phyloP scores from a whole-genome alignment of 139 green algal species.

The Bryopsis sp. region DNA sequence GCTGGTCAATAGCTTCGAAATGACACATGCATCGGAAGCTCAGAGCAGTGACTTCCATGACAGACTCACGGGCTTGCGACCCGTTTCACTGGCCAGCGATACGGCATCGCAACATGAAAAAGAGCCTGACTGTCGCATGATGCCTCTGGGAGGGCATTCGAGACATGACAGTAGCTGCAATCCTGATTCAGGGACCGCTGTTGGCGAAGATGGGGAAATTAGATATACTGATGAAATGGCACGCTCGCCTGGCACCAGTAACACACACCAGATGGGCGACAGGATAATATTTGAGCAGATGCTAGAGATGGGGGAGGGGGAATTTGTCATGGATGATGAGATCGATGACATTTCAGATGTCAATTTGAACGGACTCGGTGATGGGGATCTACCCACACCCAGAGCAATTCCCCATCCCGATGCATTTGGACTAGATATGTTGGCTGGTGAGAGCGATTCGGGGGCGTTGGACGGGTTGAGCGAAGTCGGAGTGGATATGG shows the following conservation, averaged over 20 bases:
- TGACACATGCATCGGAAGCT: neutral
- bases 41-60: neutral
- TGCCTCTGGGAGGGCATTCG: too few relatives aligned
- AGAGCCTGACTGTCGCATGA: too few relatives aligned
- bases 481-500: neutral
- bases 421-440: neutral
- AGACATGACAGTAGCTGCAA: too few relatives aligned
- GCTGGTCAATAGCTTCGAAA: neutral
- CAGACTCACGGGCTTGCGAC: neutral
- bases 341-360: too few relatives aligned
- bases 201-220: neutral
- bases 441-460: neutral
- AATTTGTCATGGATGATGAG: neutral
- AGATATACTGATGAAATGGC: neutral
- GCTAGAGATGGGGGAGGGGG: neutral
- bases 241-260: neutral
- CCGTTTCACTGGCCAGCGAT: neutral
- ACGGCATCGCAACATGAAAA: neutral
- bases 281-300: neutral
- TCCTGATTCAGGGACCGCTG: neutral
- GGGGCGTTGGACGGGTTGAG: neutral
- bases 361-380: neutral
- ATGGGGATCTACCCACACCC: neutral
- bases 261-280: neutral
- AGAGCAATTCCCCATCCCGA: too few relatives aligned